Base-by-base conservation (phyloP, 2,329 filamentous ascomycete species). In the Phoma sp. region DNA sequence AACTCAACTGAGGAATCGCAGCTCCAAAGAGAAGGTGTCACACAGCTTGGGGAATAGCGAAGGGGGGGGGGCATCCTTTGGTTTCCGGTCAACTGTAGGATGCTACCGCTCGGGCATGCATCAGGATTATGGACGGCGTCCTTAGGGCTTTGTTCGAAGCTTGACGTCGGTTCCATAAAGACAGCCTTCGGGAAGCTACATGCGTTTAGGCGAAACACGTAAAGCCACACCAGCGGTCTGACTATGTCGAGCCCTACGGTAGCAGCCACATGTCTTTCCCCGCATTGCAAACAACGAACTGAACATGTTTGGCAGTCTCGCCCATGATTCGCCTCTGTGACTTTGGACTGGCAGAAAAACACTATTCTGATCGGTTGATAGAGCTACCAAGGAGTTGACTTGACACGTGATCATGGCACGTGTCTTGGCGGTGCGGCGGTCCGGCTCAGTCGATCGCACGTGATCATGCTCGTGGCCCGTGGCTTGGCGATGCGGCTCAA, bases 41-140 rank as follows among this genome's bases (percentile, higher is more conserved):
- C 10, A 30, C 7, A 7, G 38, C 47, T 55, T 33, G 46, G 50
- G 36, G 40, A 42, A 35, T 46, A 46, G 52, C 18, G 40, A 33
- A 56, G 47, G 51, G 57, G 52, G 45, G 38, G 37, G 29, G 49
- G 52, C 50, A 52, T 50, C 57, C 49, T 57, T 37, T 30, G 47
- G 52, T 30, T 33, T 52, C 43, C 52, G 49, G 46, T 58, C 54
- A 64, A 56, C 45, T 55, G 55, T 51, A 48, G 35, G 37, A 33
- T 50, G 35, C 45, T 55, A 51, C 55, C 54, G 48, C 47, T 48
- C 25, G 27, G 44, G 41, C 23, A 44, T 27, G 3, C 22, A 40
- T n/a, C 27, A 30, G 22, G 32, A 36, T 42, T 50, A 52, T 41
- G 45, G 44, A 27, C 51, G 50, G 45, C 40, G 49, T 46, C 45